phyloP scores from a whole-genome alignment of 2,329 filamentous ascomycete genomes.

The Nigrograna mackinnonii region DNA sequence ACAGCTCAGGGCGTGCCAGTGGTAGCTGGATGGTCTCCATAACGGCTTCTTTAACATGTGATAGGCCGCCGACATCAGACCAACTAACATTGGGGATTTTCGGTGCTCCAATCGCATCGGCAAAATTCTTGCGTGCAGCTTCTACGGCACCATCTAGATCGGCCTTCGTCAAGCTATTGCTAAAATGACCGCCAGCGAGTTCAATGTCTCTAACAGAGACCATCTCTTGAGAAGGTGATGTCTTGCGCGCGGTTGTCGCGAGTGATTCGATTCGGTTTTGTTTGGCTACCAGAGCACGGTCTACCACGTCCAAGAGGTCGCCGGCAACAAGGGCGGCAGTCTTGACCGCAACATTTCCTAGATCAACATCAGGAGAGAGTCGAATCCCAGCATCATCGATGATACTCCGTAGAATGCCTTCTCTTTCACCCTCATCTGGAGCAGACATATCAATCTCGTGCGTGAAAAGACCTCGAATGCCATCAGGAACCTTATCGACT shows the following conservation, averaged over 20 bases:
- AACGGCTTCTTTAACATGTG: conserved; percentile 95
- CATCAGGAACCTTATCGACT: conserved; percentile 90
- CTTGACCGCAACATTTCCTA: conserved; percentile 86
- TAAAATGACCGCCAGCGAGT: conserved; percentile 79
- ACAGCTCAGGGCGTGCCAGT: conserved; percentile 87
- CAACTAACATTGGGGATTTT: conserved; percentile 98
- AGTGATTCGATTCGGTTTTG: conserved; percentile 75
- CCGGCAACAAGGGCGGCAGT: conserved; percentile 94
- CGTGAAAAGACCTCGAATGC: conserved; percentile 86
- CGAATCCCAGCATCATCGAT: conserved; percentile 75
- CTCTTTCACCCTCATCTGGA: conserved; percentile 89
- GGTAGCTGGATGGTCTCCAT: conserved; percentile 96
- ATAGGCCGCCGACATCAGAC: conserved; percentile 92
- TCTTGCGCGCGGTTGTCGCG: conserved; percentile 52
- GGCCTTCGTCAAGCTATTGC: conserved; percentile 74
- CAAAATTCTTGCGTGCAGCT: conserved; percentile 95
- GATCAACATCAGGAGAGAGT: conserved; percentile 81
- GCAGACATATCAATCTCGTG: conserved; percentile 94
- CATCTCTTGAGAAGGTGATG: conserved; percentile 29
- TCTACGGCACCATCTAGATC: conserved; percentile 96
- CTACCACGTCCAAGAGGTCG: conserved; percentile 91
- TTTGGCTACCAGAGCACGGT: conserved; percentile 80
- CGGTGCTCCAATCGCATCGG: conserved; percentile 93
- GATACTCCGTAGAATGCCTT: conserved; percentile 80
- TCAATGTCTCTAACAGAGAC: conserved; percentile 82